Evolutionary conservation across 2,329 filamentous ascomycete genomes (phyloP).

Genomic region (Aspergillus sp.): DNA sequence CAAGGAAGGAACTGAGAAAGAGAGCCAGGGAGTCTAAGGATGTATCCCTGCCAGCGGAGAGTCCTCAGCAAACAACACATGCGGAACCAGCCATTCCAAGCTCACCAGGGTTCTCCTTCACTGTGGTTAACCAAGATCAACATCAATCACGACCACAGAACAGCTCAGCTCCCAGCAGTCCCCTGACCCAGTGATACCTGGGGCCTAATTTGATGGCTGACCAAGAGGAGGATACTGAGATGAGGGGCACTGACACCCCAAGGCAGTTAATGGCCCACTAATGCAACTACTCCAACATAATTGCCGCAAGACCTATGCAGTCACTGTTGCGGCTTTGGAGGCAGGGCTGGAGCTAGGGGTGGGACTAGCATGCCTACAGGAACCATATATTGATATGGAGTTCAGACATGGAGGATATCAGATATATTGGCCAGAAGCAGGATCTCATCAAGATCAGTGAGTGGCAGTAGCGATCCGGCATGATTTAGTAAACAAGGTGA

Average conservation of each 20-base stretch:
- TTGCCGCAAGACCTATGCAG: too few relatives aligned
- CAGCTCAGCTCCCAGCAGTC: neutral
- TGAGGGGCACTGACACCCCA: too few relatives aligned
- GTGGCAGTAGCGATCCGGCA: neutral
- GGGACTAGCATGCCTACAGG: too few relatives aligned
- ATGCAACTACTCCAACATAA: too few relatives aligned
- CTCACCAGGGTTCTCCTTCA: neutral
- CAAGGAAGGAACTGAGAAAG: neutral
- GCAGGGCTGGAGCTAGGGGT: too few relatives aligned
- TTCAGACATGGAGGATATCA: neutral
- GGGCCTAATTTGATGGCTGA: too few relatives aligned
- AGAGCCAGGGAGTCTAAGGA: neutral
- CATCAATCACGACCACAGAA: neutral
- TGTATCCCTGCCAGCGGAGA: neutral
- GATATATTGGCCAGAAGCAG: neutral
- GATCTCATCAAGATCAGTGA: neutral
- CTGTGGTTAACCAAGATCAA: neutral
- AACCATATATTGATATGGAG: neutral
- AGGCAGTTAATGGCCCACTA: too few relatives aligned
- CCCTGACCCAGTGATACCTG: too few relatives aligned
- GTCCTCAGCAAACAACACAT: neutral
- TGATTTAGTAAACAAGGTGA: neutral
- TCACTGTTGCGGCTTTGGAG: too few relatives aligned
- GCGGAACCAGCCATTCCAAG: neutral
- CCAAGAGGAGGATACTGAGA: too few relatives aligned